phyloP scores from a whole-genome alignment of 352 stramenopile species.

The Phytopythium oedochilum region DNA sequence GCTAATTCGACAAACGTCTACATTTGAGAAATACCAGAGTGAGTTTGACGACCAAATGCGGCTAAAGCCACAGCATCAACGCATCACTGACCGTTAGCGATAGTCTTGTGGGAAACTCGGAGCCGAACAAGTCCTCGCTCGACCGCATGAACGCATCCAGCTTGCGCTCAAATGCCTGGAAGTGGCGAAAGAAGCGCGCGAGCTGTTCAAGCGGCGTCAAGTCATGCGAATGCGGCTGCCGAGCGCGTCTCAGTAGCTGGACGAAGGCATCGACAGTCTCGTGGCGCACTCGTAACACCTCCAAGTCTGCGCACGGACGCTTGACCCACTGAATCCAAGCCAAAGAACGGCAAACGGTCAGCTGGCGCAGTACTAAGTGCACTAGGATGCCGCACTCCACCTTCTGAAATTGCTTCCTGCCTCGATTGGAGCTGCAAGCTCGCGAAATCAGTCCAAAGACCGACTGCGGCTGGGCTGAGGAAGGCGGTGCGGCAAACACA shows the following conservation, averaged over 20 bases:
- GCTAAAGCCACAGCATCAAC: background rate
- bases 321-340: constrained; percentile 16
- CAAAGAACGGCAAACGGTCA: background rate
- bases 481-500: background rate
- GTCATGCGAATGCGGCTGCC: background rate
- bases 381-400: too few species aligned
- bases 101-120: background rate
- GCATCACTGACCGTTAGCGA: constrained; percentile 7
- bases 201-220: constrained; percentile 6
- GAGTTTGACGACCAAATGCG: background rate
- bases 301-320: constrained; percentile 11
- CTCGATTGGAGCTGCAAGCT: constrained; percentile 16
- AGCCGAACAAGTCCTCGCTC: background rate
- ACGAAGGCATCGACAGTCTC: constrained; percentile 17
- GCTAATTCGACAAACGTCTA: constrained; percentile 7
- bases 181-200: constrained; percentile 16
- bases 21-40: background rate
- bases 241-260: background rate
- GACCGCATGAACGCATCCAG: constrained; percentile 8
- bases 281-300: constrained; percentile 9
- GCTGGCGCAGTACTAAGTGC: background rate
- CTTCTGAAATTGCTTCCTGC: background rate
- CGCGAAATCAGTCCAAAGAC: constrained; percentile 16
- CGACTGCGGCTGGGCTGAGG: background rate
- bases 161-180: constrained; percentile 19